Base-by-base conservation (phyloP, 768 basidiomycete genomes). In the Russula earlei region DNA sequence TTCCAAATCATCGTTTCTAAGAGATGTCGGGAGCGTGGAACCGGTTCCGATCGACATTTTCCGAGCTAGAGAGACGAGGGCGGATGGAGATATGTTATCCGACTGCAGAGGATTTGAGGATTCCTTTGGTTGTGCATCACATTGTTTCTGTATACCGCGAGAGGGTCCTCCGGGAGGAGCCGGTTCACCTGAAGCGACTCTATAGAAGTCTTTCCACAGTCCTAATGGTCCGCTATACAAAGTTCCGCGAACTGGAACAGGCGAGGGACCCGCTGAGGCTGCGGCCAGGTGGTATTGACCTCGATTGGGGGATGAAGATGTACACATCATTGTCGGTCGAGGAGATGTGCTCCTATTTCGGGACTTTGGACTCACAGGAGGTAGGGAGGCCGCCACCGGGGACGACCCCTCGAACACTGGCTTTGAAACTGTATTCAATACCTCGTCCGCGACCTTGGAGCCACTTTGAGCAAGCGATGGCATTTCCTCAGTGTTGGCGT, bases 131-230 rank as follows among this genome's bases (percentile, higher is more conserved):
- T 3, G 19, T 43, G 34, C 34, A 20, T 25, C 17, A 27, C 31
- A 14, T 27, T 25, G 43, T 22, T 40, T 5, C 37, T 19, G 24
- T 37, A 43, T 6, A 17, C 5, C 34, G n/a, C 14, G 41, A 44
- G 52, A 24, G 12, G 33, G 15, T 27, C 6, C 24, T 33, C 46
- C 29, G 20, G 34, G 52, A 8, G 47, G 42, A n/a, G 8, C 27
- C 15, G 25, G 15, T 42, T 48, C 33, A 40, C 33, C 27, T 42
- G 19, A 31, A 15, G 46, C 15, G n/a, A 43, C 48, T 22, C 36
- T 56, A 51, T 24, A 58, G 12, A 58, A 52, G 43, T 50, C 52
- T 47, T 60, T 60, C 51, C 41, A 58, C 14, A 54, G 49, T 5
- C 59, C 59, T 19, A 12, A 41, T 36, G 46, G 47, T 14, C 60